Percentiles rank a stretch among this genome's conserved stretches.
Evolutionary conservation across 345 rosid species (phyloP).

Genomic region (Populus euphratica): DNA sequence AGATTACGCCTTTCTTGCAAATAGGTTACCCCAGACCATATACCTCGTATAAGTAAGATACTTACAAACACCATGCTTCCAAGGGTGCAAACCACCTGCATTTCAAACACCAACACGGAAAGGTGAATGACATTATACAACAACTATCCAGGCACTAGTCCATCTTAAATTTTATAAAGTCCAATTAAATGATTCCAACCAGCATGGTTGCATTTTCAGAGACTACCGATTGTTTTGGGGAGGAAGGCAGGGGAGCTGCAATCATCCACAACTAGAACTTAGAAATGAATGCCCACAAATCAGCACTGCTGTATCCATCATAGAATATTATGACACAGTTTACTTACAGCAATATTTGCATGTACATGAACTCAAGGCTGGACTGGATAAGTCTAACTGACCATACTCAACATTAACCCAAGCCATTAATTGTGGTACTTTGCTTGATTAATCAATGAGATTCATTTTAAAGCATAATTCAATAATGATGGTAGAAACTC

Average conservation of each 20-base stretch:
- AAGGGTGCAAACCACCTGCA: constrained; percentile 67
- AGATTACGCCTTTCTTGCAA: constrained; percentile 46
- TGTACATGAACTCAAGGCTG: not conserved
- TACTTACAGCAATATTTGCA: not conserved
- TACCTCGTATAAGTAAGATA: constrained; percentile 59
- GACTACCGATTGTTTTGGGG: not conserved
- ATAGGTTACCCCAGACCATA: constrained; percentile 48
- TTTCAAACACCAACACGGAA: not conserved
- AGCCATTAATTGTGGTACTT: not conserved
- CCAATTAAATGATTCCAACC: not conserved
- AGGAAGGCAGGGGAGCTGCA: not conserved
- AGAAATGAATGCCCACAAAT: not conserved
- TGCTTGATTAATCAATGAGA: not conserved
- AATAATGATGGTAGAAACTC: not conserved
- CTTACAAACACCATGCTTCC: constrained; percentile 61
- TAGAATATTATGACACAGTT: not conserved
- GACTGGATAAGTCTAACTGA: not conserved
- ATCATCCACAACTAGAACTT: not conserved
- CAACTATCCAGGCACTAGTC: not conserved
- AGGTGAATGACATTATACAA: not conserved
- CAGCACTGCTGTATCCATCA: not conserved
- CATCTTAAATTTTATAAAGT: not conserved
- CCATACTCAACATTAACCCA: not conserved
- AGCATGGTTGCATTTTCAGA: not conserved
- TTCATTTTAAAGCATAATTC: not conserved